Base-by-base conservation (phyloP, 1,284 basidiomycete genomes). In the Ganoderma leucocontextum region DNA sequence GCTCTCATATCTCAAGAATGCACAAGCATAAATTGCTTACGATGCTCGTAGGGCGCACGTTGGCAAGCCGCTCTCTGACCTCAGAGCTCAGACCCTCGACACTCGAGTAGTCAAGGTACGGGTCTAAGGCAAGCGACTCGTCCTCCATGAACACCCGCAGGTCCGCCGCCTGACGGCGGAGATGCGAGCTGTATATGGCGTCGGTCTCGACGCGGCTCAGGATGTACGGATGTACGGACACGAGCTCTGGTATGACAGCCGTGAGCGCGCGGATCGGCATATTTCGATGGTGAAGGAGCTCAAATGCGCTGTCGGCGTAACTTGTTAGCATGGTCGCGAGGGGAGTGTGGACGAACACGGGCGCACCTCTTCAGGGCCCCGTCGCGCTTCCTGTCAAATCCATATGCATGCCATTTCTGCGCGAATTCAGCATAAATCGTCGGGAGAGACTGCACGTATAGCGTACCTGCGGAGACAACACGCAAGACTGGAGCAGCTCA, bases 101-200 rank as follows among this genome's bases (percentile, higher is more conserved):
- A 5, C 77, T 66, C 2, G 80, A 76, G 75, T 95, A 97, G 77
- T 96, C 89, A 78, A 95, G 85, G 19, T 85, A 75, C 0, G 90
- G 86, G 74, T 93, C 89, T 15, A 97, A 85, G 19, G 84, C 63
- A 17, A 95, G 83, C n/a, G 84, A 82, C 76, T 96, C 94, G 65
- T 96, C 95, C 65, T 89, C 85, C 75, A 89, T 82, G 79, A 96
- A 96, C 8, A 86, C 82, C n/a, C 86, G 84, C n/a, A 96, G 79
- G 75, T 95, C 93, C 7, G 91, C 88, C 68, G 86, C 85, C 81
- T 96, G 94, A 4, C 94, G 86, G 41, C 79, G 77, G 1, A 95
- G 82, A 72, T 91, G 88, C 0, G 85, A 84, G 60, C 82, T 82
- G 74, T 95, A 95, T 60, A 81, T 82, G 7, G 86, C 92, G 71